phyloP scores from a whole-genome alignment of 148 eudicot genomes.

The Heliosperma pusillum region DNA sequence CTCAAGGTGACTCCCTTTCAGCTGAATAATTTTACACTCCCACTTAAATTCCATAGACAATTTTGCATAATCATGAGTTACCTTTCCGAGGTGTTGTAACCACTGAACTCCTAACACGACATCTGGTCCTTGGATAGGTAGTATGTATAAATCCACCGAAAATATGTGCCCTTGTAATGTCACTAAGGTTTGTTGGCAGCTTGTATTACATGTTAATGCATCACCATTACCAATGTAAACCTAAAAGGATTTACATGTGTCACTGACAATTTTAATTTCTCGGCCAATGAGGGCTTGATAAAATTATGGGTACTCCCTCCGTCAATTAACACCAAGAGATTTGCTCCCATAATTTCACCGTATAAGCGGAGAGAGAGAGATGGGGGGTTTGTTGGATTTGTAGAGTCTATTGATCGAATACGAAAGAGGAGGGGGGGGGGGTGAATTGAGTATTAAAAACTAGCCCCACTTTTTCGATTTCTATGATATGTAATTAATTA shows the following conservation, averaged over 20 bases:
- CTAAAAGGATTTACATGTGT: neutral
- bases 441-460: too few species aligned
- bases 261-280: neutral
- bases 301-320: neutral
- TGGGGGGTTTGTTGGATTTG: too few species aligned
- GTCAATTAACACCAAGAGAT: neutral
- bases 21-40: neutral
- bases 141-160: neutral
- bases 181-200: neutral
- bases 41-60: neutral
- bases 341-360: neutral
- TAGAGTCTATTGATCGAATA: too few species aligned
- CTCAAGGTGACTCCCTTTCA: neutral
- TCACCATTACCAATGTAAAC: neutral
- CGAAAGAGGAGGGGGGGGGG: too few species aligned
- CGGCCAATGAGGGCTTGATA: neutral
- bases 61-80: neutral
- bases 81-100: neutral
- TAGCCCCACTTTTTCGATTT: too few species aligned
- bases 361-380: neutral
- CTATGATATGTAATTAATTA: too few species aligned
- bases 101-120: neutral
- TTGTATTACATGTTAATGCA: neutral
- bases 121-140: neutral
- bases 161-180: neutral